Evolutionary conservation across 83 land plant species (phyloP).

Genomic region (Picea mariana): DNA sequence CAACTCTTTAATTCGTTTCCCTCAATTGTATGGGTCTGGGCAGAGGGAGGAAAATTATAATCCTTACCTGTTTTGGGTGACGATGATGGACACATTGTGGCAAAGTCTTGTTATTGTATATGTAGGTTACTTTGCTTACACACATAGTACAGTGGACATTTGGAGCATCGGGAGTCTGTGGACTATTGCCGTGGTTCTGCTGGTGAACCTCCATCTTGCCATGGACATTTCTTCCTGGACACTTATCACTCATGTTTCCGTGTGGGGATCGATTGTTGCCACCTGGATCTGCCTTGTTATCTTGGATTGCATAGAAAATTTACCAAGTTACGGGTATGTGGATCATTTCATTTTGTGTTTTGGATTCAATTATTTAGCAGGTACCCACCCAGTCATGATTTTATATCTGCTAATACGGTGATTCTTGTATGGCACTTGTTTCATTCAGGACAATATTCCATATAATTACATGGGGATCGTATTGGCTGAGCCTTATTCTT

Average conservation of each 20-base stretch:
- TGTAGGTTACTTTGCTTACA: conserved; percentile 67
- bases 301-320: conserved; percentile 55
- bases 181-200: conserved; percentile 80
- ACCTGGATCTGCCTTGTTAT: conserved; percentile 69
- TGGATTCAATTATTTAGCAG: too few species aligned
- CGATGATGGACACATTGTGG: conserved; percentile 90
- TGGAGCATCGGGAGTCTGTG: conserved; percentile 81
- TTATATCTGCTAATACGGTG: neutral
- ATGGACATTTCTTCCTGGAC: conserved; percentile 91
- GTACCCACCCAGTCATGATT: neutral
- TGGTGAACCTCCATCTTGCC: conserved; percentile 87
- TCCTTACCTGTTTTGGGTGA: conserved; percentile 64
- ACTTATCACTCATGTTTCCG: conserved; percentile 66
- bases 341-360: neutral
- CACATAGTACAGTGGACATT: conserved; percentile 56
- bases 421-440: neutral
- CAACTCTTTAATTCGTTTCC: conserved; percentile 57
- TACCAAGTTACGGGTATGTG: conserved; percentile 79
- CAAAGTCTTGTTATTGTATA: conserved; percentile 84
- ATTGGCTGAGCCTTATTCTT: conserved; percentile 61
- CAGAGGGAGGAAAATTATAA: conserved; percentile 86
- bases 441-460: conserved; percentile 60
- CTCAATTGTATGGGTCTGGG: conserved; percentile 82
- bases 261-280: conserved; percentile 87
- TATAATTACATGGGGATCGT: conserved; percentile 26